Base-by-base conservation (phyloP, 2,329 filamentous ascomycete species). In the Paraconiothyrium sp. region DNA sequence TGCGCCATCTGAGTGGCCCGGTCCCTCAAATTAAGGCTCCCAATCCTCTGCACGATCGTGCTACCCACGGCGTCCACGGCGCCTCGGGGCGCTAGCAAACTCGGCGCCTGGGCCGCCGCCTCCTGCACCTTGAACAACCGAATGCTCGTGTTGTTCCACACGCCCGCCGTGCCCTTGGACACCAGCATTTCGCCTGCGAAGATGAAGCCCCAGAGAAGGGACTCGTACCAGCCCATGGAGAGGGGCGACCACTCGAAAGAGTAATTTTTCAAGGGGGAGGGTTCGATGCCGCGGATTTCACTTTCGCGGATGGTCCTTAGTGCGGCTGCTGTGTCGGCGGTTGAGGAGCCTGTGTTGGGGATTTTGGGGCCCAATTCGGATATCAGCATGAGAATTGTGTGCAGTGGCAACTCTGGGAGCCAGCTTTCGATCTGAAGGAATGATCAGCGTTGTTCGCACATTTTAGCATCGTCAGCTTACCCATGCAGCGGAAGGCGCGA, bases 171-270 rank as follows among this genome's bases (percentile, higher is more conserved):
- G 34, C 94, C 94, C 74, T 91, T 94, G 0, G 90, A 88, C 32
- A 94, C 88, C 60, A 93, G 89, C 89, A 97, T 92, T 81, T 99
- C 95, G 71, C 89, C 90, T 32, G 91, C 89, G 76, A 97, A 98
- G 57, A 97, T 89, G 70, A 97, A 92, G 16, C 93, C 90, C 95
- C 95, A 99, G 10, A 99, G 84, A 13, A 98, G 84, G 5, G 92
- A 94, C 78, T 97, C 93, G 77, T 98, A 97, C 95, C 95, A 98
- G 52, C 94, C 94, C 54, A 98, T 84, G 0, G 92, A 91, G 37
- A 97, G 83, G 0, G 92, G 90, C 3, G 93, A 94, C 94, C 94
- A 98, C 80, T 97, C 93, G 72, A 98, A 98, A 14, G 92, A 90
- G 74, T 97, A 94, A 16, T 95, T 90, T 35, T 91, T 87, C 56